These are phyloP conservation scores for Vitis hybrid DNA, from an alignment of 177 flowering plant genomes.

Conservation along the genomic window DNA sequence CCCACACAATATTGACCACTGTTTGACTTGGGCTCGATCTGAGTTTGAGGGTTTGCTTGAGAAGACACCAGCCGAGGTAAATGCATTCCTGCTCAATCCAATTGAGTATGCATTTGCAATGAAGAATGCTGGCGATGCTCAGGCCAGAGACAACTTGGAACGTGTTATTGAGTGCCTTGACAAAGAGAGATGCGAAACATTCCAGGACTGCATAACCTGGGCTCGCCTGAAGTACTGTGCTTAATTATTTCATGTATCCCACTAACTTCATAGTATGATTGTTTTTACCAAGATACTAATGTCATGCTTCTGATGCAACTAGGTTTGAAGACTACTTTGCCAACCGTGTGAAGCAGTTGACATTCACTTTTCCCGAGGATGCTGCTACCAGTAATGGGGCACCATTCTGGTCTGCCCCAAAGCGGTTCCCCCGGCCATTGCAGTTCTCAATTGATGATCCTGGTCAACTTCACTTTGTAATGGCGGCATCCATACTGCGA, in stretches of 20 bases:
- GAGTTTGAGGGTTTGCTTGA: slow-evolving; percentile 94
- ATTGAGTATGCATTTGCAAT: slow-evolving; percentile 58
- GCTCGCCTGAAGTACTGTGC: slow-evolving; percentile 43
- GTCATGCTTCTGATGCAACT: background rate
- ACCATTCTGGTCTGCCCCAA: slow-evolving; percentile 89
- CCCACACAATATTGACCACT: slow-evolving; percentile 57
- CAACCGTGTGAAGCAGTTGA: slow-evolving; percentile 45
- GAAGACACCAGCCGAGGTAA: slow-evolving; percentile 88
- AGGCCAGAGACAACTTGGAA: slow-evolving; percentile 80
- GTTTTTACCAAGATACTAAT: background rate
- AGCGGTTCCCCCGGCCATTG: slow-evolving; percentile 75
- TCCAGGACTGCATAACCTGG: slow-evolving; percentile 54
- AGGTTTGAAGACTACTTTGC: slow-evolving; percentile 55
- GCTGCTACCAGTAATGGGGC: slow-evolving; percentile 47
- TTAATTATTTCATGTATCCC: background rate
- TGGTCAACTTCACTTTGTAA: slow-evolving; percentile 58
- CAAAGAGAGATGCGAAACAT: slow-evolving; percentile 38
- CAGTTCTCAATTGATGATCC: slow-evolving; percentile 55
- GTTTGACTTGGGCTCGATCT: slow-evolving; percentile 68
- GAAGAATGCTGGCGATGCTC: slow-evolving; percentile 87
- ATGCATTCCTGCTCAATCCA: slow-evolving; percentile 68
- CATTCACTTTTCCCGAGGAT: slow-evolving; percentile 53
- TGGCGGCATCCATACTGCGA: slow-evolving; percentile 74
- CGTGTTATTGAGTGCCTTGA: slow-evolving; percentile 58
- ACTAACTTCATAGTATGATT: too few relatives aligned